Evolutionary conservation across 495 filamentous ascomycete species (phyloP).

Genomic region (Schizothecium vesticola): DNA sequence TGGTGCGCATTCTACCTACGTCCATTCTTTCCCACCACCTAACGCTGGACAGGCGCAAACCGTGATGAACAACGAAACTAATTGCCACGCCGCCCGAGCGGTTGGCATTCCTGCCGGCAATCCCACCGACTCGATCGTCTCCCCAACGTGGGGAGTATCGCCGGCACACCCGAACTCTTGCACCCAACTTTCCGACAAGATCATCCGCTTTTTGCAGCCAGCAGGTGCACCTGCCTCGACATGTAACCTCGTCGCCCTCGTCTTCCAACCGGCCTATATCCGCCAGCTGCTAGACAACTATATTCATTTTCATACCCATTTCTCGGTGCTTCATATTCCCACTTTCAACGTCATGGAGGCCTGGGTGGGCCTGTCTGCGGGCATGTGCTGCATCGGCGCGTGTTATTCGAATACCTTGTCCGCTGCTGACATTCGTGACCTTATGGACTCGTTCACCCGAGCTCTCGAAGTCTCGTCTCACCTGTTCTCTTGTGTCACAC

Average conservation of each 20-base stretch:
- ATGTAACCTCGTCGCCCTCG: constrained; percentile 39
- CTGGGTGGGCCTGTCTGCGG: constrained; percentile 54
- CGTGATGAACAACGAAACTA: constrained; percentile 49
- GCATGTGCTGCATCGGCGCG: constrained; percentile 61
- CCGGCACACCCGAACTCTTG: constrained; percentile 42
- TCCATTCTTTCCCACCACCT: constrained; percentile 52
- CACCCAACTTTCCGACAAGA: constrained; percentile 46
- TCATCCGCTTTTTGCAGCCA: constrained; percentile 52
- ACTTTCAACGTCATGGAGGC: constrained; percentile 58
- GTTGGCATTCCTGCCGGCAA: constrained; percentile 36
- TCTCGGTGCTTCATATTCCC: constrained; percentile 63
- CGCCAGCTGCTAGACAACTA: constrained; percentile 57
- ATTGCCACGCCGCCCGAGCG: constrained; percentile 31
- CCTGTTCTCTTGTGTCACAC: constrained; percentile 35
- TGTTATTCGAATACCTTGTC: constrained; percentile 56
- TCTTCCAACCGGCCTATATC: constrained; percentile 55
- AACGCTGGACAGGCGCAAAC: constrained; percentile 48
- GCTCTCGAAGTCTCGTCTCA: constrained; percentile 48
- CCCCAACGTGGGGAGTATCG: constrained; percentile 38
- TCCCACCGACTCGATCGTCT: constrained; percentile 35
- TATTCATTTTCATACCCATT: constrained; percentile 60
- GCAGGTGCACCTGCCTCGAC: constrained; percentile 32
- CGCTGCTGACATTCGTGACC: constrained; percentile 49
- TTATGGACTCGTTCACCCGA: constrained; percentile 51
- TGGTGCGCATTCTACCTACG: constrained; percentile 56